Evolutionary conservation across 2,329 filamentous ascomycete species (phyloP).

Genomic region (Botrytis elliptica): DNA sequence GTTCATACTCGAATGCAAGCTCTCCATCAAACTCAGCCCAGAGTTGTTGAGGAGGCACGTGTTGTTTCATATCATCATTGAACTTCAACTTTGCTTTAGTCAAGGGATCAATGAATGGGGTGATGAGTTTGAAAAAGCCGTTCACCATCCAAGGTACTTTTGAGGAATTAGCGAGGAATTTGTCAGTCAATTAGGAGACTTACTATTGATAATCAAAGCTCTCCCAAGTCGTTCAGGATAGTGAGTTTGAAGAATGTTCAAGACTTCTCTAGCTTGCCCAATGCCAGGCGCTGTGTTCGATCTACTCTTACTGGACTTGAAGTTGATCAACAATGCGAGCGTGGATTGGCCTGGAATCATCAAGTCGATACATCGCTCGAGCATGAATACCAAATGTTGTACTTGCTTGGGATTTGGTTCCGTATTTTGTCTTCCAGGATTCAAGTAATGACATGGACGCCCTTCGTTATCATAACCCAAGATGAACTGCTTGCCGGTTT

Average conservation of each 20-base stretch:
- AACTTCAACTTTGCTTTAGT: slow-evolving; percentile 96
- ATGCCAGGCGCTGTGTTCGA: slow-evolving; percentile 72
- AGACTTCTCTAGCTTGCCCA: slow-evolving; percentile 74
- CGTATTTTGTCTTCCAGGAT: slow-evolving; percentile 90
- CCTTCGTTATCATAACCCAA: slow-evolving; percentile 82
- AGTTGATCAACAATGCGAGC: slow-evolving; percentile 85
- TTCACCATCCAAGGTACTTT: slow-evolving; percentile 86
- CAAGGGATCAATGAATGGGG: slow-evolving; percentile 91
- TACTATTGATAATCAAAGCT: slow-evolving; percentile 86
- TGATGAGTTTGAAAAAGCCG: slow-evolving; percentile 95
- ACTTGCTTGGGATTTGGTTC: slow-evolving; percentile 81
- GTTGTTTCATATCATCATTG: slow-evolving; percentile 84
- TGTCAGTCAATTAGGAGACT: slow-evolving; percentile 37
- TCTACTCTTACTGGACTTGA: slow-evolving; percentile 74
- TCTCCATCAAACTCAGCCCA: slow-evolving; percentile 74
- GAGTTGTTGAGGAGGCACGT: slow-evolving; percentile 79
- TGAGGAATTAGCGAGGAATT: slow-evolving; percentile 25
- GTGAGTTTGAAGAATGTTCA: slow-evolving; percentile 90
- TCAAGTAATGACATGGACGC: slow-evolving; percentile 87
- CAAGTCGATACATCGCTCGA: slow-evolving; percentile 84
- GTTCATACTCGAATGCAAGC: slow-evolving; percentile 88
- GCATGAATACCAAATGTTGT: slow-evolving; percentile 93
- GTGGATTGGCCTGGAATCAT: slow-evolving; percentile 87
- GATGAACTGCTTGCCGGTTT: slow-evolving; percentile 92
- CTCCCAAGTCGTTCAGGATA: slow-evolving; percentile 90